These are phyloP conservation scores for Cystodermella granulosa DNA, from an alignment of 1,284 basidiomycete species.

Conservation along the genomic window DNA sequence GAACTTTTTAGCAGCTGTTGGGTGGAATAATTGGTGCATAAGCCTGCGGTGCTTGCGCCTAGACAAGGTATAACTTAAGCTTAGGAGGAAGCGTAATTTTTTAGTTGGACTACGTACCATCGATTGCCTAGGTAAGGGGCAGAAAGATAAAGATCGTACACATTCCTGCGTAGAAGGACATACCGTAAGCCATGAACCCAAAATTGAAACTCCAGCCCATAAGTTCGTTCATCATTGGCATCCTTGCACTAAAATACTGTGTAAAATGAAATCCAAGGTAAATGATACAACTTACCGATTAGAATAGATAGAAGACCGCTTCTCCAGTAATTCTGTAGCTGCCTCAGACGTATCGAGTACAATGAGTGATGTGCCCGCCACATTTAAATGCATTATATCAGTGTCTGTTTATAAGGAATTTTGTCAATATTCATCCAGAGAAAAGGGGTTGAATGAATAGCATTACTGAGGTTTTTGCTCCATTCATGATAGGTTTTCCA, in stretches of 20 bases:
- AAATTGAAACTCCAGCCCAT: constrained; percentile 14
- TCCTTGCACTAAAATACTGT: constrained; percentile 17
- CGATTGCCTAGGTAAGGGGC: neutral
- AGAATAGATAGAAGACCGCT: constrained; percentile 40
- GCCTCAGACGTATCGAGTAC: constrained; percentile 38
- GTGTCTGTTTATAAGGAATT: constrained; percentile 20
- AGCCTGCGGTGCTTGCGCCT: constrained; percentile 24
- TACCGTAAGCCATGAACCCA: constrained; percentile 4
- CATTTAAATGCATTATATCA: constrained; percentile 38
- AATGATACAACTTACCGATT: constrained; percentile 24
- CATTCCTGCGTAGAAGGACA: neutral
- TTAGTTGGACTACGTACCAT: constrained; percentile 3
- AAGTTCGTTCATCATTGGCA: constrained; percentile 31
- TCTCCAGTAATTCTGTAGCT: constrained; percentile 40
- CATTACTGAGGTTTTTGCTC: constrained; percentile 27
- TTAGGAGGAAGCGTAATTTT: neutral
- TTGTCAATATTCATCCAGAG: neutral
- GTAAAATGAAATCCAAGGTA: neutral
- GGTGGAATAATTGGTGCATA: constrained; percentile 25
- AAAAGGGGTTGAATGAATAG: no score
- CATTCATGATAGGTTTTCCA: constrained; percentile 38
- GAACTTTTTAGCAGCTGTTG: constrained; percentile 13
- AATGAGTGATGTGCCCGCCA: constrained; percentile 36
- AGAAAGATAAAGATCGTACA: neutral
- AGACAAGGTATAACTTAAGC: neutral